These are phyloP conservation scores for Ogataea pignaliae DNA, from an alignment of 805 yeast genomes.

Conservation along the genomic window DNA sequence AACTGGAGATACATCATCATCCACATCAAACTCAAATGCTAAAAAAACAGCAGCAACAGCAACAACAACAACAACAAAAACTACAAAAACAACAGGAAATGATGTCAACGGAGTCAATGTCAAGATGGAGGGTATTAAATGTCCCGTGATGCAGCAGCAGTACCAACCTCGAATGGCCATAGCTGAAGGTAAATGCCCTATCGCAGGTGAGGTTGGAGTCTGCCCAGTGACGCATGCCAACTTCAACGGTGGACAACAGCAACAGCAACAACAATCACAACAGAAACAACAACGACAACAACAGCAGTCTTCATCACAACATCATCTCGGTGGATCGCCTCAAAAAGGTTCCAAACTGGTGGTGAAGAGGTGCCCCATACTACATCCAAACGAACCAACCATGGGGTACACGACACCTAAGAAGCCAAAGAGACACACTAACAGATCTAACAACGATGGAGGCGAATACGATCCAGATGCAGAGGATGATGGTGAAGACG, in stretches of 20 bases:
- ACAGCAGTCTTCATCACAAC: too few relatives aligned
- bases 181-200: constrained; percentile 14
- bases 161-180: constrained; percentile 3
- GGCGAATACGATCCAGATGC: constrained; percentile 3
- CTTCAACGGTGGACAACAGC: neutral
- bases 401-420: constrained; percentile 6
- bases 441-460: neutral
- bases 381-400: constrained; percentile 22
- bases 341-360: constrained; percentile 2
- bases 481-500: constrained; percentile 8
- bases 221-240: constrained; percentile 17
- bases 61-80: neutral
- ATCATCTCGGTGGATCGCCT: neutral
- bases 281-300: neutral
- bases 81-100: neutral
- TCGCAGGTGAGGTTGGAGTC: constrained; percentile 20
- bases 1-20: too few relatives aligned
- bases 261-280: too few relatives aligned
- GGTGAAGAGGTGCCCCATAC: constrained; percentile 25
- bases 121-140: constrained; percentile 2
- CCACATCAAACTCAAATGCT: neutral
- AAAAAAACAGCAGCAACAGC: neutral
- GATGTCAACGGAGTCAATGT: neutral
- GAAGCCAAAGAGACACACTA: neutral
- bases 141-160: constrained; percentile 9